Base-by-base conservation (phyloP, 2,329 filamentous ascomycete genomes). In the Fonsecaea pedrosoi region DNA sequence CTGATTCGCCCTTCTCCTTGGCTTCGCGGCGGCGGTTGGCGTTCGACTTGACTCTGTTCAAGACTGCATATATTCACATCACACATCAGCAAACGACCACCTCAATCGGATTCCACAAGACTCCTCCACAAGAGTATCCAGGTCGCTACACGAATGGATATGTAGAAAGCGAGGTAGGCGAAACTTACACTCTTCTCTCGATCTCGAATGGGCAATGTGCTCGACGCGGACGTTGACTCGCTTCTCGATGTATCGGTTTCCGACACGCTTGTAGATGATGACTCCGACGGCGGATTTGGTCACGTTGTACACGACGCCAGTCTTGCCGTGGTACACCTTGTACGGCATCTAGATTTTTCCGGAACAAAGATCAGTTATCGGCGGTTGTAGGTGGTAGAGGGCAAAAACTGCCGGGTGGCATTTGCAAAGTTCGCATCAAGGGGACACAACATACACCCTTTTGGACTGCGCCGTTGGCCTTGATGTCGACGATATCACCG, bases 321-420 rank as follows among this genome's bases (percentile, higher is more conserved):
- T 97, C 92, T 98, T 98, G 80, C 94, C 95, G 89, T 98, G 94
- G 90, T 96, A 97, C 85, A 97, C 91, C 89, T 97, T 97, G 90
- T 94, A 93, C 78, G 94, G 94, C 92, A 97, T 95, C 92, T 93
- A 78, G 81, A 48, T 48, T 56, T 56, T 30, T 35, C 30, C 34
- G 25, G 10, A 60, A 48, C 4, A 10, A 4, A 5, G 25, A 50
- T 60, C 45, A 35, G 42, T 35, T 61, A 61, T 50, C 53, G 67
- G 65, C 60, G 65, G n/a, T 32, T 15, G 4, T 34, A 5, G n/a
- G 18, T 12, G 50, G 2, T 21, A 32, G 25, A 50, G 4, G 25
- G 25, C 2, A 25, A 12, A 50, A 50, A 50, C 21, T 25, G 6
- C 9, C 21, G 25, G 21, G 25, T 30, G 15, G n/a, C 12, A 13